Conservation (phyloP, 768 basidiomycete species). For the Suillus subaureus region DNA sequence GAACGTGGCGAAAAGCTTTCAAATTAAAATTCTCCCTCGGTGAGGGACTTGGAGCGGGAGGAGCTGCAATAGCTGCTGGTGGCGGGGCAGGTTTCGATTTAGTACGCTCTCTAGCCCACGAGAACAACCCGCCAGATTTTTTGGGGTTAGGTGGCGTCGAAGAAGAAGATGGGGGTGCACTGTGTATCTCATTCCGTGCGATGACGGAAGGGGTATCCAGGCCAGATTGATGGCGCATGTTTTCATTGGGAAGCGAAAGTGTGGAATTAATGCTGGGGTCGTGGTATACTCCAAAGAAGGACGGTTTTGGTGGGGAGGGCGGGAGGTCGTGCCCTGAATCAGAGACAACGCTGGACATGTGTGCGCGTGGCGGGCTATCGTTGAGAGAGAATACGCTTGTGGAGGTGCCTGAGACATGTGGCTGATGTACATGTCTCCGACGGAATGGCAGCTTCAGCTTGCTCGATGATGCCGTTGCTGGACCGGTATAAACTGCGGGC, state of each 20-base stretch:
- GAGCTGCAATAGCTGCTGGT: constrained; percentile 38
- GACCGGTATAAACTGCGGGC: constrained; percentile 24
- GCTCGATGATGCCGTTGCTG: constrained; percentile 38
- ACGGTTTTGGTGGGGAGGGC: constrained; percentile 65
- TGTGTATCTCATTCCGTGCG: constrained; percentile 11
- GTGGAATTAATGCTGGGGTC: constrained; percentile 59
- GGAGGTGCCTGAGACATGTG: constrained; percentile 12
- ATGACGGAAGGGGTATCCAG: constrained; percentile 25
- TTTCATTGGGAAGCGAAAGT: constrained; percentile 58
- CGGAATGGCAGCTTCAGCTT: constrained; percentile 49
- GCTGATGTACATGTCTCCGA: constrained; percentile 32
- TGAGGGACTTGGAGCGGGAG: constrained; percentile 25
- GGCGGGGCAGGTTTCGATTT: constrained; percentile 31
- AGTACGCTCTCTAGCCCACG: constrained; percentile 41
- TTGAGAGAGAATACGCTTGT: constrained; percentile 20
- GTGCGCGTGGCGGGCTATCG: constrained; percentile 32
- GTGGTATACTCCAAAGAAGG: constrained; percentile 62
- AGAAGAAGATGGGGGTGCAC: constrained; percentile 12
- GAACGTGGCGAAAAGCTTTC: constrained; percentile 72
- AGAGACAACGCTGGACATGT: constrained; percentile 42
- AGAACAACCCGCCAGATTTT: constrained; percentile 38
- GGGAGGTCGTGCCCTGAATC: constrained; percentile 47
- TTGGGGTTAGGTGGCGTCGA: constrained; percentile 23
- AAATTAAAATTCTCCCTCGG: constrained; percentile 59
- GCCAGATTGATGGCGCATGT: constrained; percentile 21